Evolutionary conservation across 371 early-diverging fungal genomes (phyloP).

Genomic region (Lichtheimia hyalospora): DNA sequence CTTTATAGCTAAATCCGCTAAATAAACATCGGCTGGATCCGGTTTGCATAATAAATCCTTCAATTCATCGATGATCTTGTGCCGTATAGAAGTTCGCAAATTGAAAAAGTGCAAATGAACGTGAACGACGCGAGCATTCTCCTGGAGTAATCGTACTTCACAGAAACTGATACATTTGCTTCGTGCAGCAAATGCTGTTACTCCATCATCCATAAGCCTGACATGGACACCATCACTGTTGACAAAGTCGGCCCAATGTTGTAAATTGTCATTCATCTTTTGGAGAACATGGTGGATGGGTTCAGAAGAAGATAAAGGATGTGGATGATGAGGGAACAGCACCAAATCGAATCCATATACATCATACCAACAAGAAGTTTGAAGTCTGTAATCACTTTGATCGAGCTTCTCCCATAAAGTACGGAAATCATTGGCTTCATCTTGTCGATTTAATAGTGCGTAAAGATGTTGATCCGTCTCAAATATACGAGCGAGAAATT

Average conservation of each 20-base stretch:
- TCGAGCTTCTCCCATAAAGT: slow-evolving; percentile 36
- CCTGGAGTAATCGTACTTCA: slow-evolving; percentile 26
- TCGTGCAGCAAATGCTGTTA: neutral
- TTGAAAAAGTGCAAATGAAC: slow-evolving; percentile 52
- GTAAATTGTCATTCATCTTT: neutral
- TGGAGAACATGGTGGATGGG: neutral
- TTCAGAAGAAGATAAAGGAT: neutral
- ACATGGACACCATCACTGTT: neutral
- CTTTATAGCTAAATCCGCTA: neutral
- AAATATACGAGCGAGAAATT: slow-evolving; percentile 59
- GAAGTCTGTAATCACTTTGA: slow-evolving; percentile 25
- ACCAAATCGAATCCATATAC: slow-evolving; percentile 44
- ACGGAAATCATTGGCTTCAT: slow-evolving; percentile 23
- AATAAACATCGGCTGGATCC: neutral
- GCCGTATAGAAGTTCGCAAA: slow-evolving; percentile 24
- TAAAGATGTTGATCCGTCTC: slow-evolving; percentile 73
- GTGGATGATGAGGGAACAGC: slow-evolving; percentile 1
- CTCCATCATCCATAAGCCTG: neutral
- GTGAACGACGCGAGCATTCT: slow-evolving; percentile 25
- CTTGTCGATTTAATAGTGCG: slow-evolving; percentile 16
- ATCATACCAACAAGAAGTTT: slow-evolving; percentile 56
- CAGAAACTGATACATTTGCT: slow-evolving; percentile 19
- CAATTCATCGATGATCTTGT: slow-evolving; percentile 30
- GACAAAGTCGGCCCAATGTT: slow-evolving; percentile 1
- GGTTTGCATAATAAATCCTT: slow-evolving; percentile 2